Base-by-base conservation (phyloP, 2,329 filamentous ascomycete genomes). In the Microdochium bolleyi region DNA sequence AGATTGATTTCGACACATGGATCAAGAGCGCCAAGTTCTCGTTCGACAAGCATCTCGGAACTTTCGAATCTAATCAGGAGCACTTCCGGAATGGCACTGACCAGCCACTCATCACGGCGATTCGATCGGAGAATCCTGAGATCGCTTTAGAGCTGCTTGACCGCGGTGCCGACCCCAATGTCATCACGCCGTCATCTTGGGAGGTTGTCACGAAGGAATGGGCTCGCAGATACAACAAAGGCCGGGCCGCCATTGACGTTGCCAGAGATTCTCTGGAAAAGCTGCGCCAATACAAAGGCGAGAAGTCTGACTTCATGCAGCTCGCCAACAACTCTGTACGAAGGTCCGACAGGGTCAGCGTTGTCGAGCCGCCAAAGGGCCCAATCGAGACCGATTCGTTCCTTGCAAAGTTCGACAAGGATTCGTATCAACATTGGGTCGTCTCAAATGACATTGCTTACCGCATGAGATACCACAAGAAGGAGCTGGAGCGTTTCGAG, bases 61-160 rank as follows among this genome's bases (percentile, higher is more conserved):
- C 61, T 16, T 62, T 74, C 1, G 78, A 85, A 22, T 50, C 65
- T 0, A 83, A 83, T 52, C 67, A 76, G 53, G 65, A 67, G 1
- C 58, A 60, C 0, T 88, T 83, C 63, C 64, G 73, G 3, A 55
- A 65, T 5, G 63, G 59, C 1, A 62, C 78, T 11, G 73, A 80
- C 52, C 88, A 92, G 61, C 88, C 89, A 0, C 69, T 94, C 14
- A 73, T 90, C 10, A 54, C 75, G 3, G 88, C 89, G 14, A 76
- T 69, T 62, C 80, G 60, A 54, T 83, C 61, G 67, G 70, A n/a
- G 2, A 59, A 67, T 16, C 70, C 72, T 0, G 69, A 73, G 1
- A 62, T 83, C 5, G 82, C 80, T 1, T 60, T 81, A 3, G 70
- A 78, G 41, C 74, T 95, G 2, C 64, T 95, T 1, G 70, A 79